A percentile compares a stretch with the other conserved stretches of the same genome.
Conservation (phyloP, 257 asterid genomes). For the Ehretia macrophylla region DNA sequence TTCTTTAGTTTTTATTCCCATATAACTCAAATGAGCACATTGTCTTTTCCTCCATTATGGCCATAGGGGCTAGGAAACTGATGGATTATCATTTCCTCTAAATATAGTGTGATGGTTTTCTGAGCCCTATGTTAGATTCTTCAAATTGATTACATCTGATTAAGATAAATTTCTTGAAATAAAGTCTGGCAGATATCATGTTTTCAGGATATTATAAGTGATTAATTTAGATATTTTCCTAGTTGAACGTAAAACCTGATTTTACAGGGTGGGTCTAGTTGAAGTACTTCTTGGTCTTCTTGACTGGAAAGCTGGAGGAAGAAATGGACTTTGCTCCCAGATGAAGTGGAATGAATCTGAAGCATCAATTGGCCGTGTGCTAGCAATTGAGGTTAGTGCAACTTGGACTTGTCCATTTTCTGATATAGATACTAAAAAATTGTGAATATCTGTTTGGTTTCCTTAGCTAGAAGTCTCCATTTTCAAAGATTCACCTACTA, state of each 20-base stretch:
- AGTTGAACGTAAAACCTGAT: background rate
- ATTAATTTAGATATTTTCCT: background rate
- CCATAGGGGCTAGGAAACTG: too few relatives aligned
- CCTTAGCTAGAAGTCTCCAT: too few relatives aligned
- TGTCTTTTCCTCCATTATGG: background rate
- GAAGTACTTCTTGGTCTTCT: constrained; percentile 98
- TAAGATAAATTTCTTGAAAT: too few relatives aligned
- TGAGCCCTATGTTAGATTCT: too few relatives aligned
- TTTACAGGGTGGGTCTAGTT: constrained; percentile 90
- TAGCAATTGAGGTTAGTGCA: constrained; percentile 80
- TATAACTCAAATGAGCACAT: background rate
- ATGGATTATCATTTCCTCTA: too few relatives aligned
- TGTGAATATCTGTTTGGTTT: too few relatives aligned
- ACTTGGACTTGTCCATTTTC: background rate
- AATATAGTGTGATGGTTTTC: too few relatives aligned
- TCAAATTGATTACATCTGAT: too few relatives aligned
- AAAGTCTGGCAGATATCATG: too few relatives aligned
- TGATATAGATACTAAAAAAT: too few relatives aligned
- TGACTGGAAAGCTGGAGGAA: constrained; percentile 99
- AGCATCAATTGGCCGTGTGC: constrained; percentile 92
- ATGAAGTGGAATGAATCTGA: constrained; percentile 99
- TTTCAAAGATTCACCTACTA: too few relatives aligned
- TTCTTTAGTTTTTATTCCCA: too few relatives aligned
- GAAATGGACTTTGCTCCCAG: constrained; percentile 70
- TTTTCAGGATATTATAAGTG: background rate